These are phyloP conservation scores for Phialophora tarda DNA, from an alignment of 2,329 filamentous ascomycete genomes.

Conservation along the genomic window DNA sequence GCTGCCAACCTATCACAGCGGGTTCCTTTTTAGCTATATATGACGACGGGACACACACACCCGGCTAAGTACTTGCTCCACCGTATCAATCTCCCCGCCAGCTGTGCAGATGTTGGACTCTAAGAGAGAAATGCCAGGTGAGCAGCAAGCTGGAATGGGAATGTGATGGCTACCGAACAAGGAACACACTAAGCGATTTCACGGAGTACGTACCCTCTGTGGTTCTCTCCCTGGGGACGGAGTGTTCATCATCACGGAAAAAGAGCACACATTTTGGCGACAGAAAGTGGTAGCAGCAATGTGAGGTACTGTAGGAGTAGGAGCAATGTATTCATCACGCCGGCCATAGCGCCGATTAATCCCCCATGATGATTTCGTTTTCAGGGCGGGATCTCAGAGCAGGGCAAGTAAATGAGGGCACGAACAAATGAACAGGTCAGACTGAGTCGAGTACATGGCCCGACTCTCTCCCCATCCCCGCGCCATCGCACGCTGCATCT, in stretches of 20 bases:
- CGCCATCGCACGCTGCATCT: neutral
- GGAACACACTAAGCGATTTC: neutral
- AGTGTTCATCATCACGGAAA: neutral
- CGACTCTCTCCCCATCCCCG: neutral
- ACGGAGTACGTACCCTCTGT: neutral
- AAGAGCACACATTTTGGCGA: neutral
- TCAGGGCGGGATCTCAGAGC: neutral
- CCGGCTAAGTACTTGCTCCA: neutral
- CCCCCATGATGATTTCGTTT: neutral
- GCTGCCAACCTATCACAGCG: neutral
- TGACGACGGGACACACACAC: neutral
- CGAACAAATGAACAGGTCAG: neutral
- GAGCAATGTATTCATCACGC: neutral
- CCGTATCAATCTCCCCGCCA: neutral
- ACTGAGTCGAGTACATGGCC: slow-evolving; percentile 5
- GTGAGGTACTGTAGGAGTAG: neutral
- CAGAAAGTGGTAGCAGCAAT: neutral
- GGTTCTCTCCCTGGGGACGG: neutral
- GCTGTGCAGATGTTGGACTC: neutral
- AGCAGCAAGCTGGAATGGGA: neutral
- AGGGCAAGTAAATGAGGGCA: neutral
- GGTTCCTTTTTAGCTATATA: neutral
- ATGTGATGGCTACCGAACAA: neutral
- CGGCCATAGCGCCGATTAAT: neutral
- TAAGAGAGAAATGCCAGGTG: neutral